Percentiles rank a stretch among this genome's conserved stretches.
Evolutionary conservation across 345 rosid species (phyloP).

Genomic region (Citrus australasica): DNA sequence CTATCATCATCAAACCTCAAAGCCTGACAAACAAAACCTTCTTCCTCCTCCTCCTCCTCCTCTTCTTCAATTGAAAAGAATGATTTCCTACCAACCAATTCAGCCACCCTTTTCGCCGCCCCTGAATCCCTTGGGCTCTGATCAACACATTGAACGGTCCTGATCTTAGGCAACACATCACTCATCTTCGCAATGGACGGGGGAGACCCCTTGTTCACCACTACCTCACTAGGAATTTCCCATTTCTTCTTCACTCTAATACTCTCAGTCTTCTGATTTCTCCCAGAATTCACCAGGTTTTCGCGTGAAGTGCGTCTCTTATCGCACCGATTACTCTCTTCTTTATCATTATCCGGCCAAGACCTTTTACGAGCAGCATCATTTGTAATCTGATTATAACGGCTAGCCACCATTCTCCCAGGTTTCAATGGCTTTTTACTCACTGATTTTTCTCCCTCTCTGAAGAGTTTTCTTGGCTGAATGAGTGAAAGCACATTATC

Average conservation of each 20-base stretch:
- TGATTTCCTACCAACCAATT: slow-evolving; percentile 58
- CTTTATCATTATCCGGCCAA: slow-evolving; percentile 61
- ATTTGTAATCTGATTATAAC: slow-evolving; percentile 53
- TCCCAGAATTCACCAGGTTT: slow-evolving; percentile 7
- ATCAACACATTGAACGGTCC: slow-evolving; percentile 37
- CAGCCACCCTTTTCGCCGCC: slow-evolving; percentile 81
- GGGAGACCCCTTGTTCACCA: slow-evolving; percentile 38
- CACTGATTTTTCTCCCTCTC: slow-evolving; percentile 65
- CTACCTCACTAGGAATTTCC: slow-evolving; percentile 75
- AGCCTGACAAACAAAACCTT: slow-evolving; percentile 12
- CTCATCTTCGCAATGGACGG: slow-evolving; percentile 16
- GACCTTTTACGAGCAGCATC: slow-evolving; percentile 61
- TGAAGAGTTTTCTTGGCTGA: slow-evolving; percentile 81
- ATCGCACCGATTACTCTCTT: slow-evolving; percentile 46
- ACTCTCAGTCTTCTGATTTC: slow-evolving; percentile 31
- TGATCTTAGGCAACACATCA: slow-evolving; percentile 65
- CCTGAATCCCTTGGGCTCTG: slow-evolving; percentile 94
- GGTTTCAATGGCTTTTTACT: slow-evolving; percentile 55
- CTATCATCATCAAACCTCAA: slow-evolving; percentile 38
- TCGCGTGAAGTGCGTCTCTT: slow-evolving; percentile 67
- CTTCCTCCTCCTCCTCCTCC: slow-evolving; percentile 13
- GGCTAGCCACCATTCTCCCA: slow-evolving; percentile 72
- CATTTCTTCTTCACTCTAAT: slow-evolving; percentile 81
- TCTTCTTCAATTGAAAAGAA: slow-evolving; percentile 34
- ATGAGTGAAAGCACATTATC: slow-evolving; percentile 47